Evolutionary conservation across 2,329 filamentous ascomycete species (phyloP).

Genomic region (Zymoseptoria brevis): DNA sequence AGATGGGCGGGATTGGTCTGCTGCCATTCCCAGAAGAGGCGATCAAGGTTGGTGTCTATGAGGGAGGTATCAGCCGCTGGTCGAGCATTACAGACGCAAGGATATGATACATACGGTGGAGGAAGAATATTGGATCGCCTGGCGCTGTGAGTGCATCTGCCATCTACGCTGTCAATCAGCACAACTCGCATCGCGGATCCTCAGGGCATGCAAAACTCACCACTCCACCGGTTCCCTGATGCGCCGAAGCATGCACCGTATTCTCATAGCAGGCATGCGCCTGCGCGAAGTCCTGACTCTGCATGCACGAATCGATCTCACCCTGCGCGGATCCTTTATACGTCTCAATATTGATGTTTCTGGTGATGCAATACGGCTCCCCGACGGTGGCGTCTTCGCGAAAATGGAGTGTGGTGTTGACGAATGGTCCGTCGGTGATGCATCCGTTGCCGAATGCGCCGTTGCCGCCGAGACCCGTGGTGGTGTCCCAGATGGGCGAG

Average conservation of each 20-base stretch:
- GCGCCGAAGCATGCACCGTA: conserved; percentile 14
- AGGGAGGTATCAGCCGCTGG: background rate
- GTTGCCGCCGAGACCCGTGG: conserved; percentile 13
- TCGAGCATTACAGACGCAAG: background rate
- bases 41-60: conserved; percentile 16
- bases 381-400: conserved; percentile 4
- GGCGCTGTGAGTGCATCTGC: conserved; percentile 16
- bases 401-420: conserved; percentile 10
- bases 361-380: conserved; percentile 7
- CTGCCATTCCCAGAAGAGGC: conserved; percentile 17
- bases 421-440: conserved; percentile 13
- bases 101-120: conserved; percentile 8
- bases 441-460: conserved; percentile 6
- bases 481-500: conserved; percentile 13
- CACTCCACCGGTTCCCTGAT: conserved; percentile 14
- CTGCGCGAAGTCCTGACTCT: conserved; percentile 7
- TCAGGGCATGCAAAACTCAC: background rate
- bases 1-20: conserved; percentile 6
- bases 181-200: background rate
- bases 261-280: conserved; percentile 15
- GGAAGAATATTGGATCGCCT: conserved; percentile 18
- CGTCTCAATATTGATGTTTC: conserved; percentile 7
- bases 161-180: conserved; percentile 7
- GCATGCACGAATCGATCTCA: conserved; percentile 12
- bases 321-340: conserved; percentile 10